Conservation (phyloP, 768 basidiomycete species). For the Nevesoporus exiguus region DNA sequence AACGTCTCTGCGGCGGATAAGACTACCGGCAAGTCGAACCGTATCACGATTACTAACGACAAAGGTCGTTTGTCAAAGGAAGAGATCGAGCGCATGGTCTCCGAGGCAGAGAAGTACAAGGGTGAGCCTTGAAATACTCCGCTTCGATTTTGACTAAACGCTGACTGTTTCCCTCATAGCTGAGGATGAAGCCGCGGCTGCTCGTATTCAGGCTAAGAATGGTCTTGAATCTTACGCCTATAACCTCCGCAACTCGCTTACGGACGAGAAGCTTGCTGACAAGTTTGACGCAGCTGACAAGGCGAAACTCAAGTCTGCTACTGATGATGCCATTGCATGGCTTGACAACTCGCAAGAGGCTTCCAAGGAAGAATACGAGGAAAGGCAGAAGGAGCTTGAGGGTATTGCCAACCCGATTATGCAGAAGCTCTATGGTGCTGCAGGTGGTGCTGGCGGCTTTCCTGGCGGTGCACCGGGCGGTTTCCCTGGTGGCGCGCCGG, state of each 20-base stretch:
- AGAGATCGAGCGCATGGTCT: conserved; percentile 97
- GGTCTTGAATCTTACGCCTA: conserved; percentile 91
- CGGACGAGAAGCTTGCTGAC: conserved; percentile 79
- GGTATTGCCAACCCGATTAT: conserved; percentile 72
- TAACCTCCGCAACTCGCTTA: conserved; percentile 89
- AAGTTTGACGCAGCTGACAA: conserved; percentile 89
- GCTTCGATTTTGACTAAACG: conserved; percentile 8
- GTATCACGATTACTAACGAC: conserved; percentile 94
- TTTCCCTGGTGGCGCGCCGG: conserved; percentile 59
- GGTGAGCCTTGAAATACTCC: conserved; percentile 36
- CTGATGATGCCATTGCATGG: conserved; percentile 83
- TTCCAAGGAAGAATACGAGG: conserved; percentile 91
- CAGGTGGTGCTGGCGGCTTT: conserved; percentile 45
- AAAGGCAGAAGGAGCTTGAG: conserved; percentile 92
- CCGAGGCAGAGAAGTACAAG: conserved; percentile 92
- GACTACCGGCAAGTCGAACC: conserved; percentile 94
- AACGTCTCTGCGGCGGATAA: conserved; percentile 96
- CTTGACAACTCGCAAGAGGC: conserved; percentile 86
- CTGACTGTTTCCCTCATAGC: conserved; percentile 35
- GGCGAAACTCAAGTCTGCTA: conserved; percentile 72
- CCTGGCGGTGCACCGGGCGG: conserved; percentile 59
- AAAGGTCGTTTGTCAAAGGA: conserved; percentile 97
- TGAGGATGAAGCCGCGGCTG: conserved; percentile 83
- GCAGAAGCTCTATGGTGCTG: conserved; percentile 64
- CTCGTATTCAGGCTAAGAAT: conserved; percentile 87